Evolutionary conservation across 352 stramenopile species (phyloP).

Genomic region (Thalassiosira allenii): DNA sequence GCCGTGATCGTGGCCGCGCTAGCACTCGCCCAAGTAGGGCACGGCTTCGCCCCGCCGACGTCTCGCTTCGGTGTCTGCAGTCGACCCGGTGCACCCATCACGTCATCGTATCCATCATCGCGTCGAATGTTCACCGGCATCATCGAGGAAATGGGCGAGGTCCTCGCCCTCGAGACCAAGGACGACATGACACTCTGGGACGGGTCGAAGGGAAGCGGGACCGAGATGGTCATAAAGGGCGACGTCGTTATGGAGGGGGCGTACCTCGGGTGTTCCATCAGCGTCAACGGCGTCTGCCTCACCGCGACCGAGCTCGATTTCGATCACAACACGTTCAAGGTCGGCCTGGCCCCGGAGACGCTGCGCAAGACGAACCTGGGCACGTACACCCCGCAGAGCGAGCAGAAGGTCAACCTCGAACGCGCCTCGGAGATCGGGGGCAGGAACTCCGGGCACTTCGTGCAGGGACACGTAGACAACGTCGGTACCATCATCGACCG

Average conservation of each 20-base stretch:
- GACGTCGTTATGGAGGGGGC: conserved; percentile 85
- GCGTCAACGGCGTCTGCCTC: conserved; percentile 97
- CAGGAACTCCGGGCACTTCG: conserved; percentile 98
- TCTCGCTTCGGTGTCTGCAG: not conserved
- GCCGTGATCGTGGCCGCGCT: too few species aligned
- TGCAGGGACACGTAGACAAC: conserved; percentile 98
- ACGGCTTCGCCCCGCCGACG: conserved; percentile 4
- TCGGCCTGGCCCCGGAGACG: conserved; percentile 96
- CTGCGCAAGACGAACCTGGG: conserved; percentile 92
- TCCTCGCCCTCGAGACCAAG: conserved; percentile 91
- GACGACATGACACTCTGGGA: conserved; percentile 96
- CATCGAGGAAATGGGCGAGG: conserved; percentile 97
- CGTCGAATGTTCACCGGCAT: conserved; percentile 96
- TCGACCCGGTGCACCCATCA: not conserved
- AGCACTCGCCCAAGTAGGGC: not conserved
- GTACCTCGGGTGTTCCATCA: conserved; percentile 93
- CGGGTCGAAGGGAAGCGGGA: conserved; percentile 89
- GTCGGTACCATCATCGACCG: conserved; percentile 91
- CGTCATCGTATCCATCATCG: not conserved
- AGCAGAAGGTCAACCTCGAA: conserved; percentile 82
- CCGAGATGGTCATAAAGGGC: conserved; percentile 90
- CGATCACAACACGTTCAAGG: conserved; percentile 87
- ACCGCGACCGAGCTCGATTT: conserved; percentile 93
- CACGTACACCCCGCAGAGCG: conserved; percentile 39
- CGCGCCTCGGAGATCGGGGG: conserved; percentile 91